Base-by-base conservation (phyloP, 2,329 filamentous ascomycete species). In the Penicillium rolfsii region DNA sequence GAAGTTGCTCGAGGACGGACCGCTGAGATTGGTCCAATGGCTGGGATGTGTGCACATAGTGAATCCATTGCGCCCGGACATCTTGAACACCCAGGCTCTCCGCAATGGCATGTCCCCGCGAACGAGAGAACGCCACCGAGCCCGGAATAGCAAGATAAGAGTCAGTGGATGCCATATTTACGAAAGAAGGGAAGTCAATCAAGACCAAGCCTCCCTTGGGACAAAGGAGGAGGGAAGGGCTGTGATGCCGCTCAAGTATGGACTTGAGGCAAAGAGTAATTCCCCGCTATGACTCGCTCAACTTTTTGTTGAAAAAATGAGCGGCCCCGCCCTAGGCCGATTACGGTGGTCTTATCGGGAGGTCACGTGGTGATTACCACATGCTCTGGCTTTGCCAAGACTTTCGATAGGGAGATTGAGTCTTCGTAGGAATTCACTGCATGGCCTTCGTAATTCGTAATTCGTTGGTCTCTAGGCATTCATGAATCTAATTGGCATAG, bases 41-140 rank as follows among this genome's bases (percentile, higher is more conserved):
- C 46, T 79, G 79, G 63, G 82, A 81, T 63, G 88, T 80, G 72
- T 89, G 83, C 60, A 90, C 82, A 71, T 90, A 91, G 80, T 91
- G 91, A 61, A 82, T 69, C 73, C 78, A 82, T 67, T 81, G 78
- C 46, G 79, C 79, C 48, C 78, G 74, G 45, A 82, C 76, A 62
- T 80, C 77, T 50, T 74, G 67, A 5, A 77, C 78, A 40, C 77
- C 77, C 59, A 82, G 74, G 57, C 75, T 77, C 19, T 73, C 67
- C 55, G 79, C 78, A 62, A 82, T 72, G 45, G 73, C 75, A 62
- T 75, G 74, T 33, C 78, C 75, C 55, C 80, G 77, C 61, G 81
- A 82, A 41, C 73, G 75, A 24, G 80, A 81, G 59, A 79, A 81
- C 56, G 80, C 79, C 65, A 79, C 75, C 19, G 77, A 73, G 63